A percentile compares a stretch with the other conserved stretches of the same genome.
These are phyloP conservation scores for Fusarium mundagurra DNA, from an alignment of 2,329 filamentous ascomycete species.

Conservation along the genomic window DNA sequence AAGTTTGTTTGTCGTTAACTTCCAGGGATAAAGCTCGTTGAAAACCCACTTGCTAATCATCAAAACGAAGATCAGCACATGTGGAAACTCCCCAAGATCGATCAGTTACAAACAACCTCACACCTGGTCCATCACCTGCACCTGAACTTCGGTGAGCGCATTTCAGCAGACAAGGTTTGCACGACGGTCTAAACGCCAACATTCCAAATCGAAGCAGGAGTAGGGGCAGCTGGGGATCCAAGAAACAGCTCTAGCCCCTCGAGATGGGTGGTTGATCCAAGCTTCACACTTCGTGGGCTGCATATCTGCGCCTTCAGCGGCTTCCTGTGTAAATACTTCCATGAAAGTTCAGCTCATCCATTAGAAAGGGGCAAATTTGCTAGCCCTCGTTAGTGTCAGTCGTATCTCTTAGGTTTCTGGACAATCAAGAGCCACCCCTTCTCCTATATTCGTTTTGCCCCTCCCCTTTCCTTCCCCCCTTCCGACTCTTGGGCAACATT, in stretches of 20 bases:
- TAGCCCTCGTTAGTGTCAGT: neutral
- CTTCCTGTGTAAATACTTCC: neutral
- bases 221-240: neutral
- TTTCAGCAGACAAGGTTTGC: neutral
- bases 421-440: neutral
- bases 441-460: neutral
- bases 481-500: neutral
- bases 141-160: neutral
- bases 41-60: neutral
- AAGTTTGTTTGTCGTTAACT: neutral
- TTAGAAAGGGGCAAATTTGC: neutral
- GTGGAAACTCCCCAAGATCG: neutral
- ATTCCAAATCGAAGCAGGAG: neutral
- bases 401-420: neutral
- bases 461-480: neutral
- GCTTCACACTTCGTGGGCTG: neutral
- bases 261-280: neutral
- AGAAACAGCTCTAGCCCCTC: neutral
- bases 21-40: neutral
- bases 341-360: neutral
- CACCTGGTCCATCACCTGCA: neutral
- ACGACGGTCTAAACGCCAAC: constrained; percentile 6
- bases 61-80: neutral
- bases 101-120: neutral
- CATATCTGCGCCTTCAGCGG: neutral